phyloP scores from a whole-genome alignment of 768 basidiomycete species.

The Trametes cinnabarina region DNA sequence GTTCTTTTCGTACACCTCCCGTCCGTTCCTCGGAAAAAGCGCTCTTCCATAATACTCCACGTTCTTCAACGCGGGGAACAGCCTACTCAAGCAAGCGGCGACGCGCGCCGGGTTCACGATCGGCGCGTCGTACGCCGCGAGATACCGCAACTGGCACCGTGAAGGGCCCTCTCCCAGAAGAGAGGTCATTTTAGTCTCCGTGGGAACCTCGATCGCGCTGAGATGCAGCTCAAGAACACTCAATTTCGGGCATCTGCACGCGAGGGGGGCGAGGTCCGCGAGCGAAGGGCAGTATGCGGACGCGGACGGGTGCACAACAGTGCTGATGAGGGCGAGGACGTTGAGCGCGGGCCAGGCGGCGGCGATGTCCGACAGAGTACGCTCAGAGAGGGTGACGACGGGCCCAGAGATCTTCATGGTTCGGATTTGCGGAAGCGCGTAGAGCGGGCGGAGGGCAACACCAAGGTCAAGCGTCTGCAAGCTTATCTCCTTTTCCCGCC shows the following conservation, averaged over 20 bases:
- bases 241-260: background rate
- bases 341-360: background rate
- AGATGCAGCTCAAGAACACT: constrained; percentile 1
- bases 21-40: background rate
- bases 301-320: background rate
- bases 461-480: background rate
- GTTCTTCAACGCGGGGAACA: background rate
- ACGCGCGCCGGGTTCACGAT: background rate
- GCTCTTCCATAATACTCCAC: background rate
- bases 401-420: background rate
- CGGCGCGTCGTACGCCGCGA: constrained; percentile 2
- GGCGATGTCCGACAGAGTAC: background rate
- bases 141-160: background rate
- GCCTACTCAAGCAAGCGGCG: background rate
- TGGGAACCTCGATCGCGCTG: background rate
- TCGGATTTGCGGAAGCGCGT: background rate
- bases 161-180: background rate
- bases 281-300: background rate
- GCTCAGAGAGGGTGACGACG: background rate
- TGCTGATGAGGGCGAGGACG: background rate
- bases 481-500: background rate
- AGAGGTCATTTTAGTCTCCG: background rate
- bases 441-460: background rate
- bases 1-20: background rate
- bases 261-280: constrained; percentile 1